Conservation (phyloP, 2,329 filamentous ascomycete species). For the Talaromyces sp. region DNA sequence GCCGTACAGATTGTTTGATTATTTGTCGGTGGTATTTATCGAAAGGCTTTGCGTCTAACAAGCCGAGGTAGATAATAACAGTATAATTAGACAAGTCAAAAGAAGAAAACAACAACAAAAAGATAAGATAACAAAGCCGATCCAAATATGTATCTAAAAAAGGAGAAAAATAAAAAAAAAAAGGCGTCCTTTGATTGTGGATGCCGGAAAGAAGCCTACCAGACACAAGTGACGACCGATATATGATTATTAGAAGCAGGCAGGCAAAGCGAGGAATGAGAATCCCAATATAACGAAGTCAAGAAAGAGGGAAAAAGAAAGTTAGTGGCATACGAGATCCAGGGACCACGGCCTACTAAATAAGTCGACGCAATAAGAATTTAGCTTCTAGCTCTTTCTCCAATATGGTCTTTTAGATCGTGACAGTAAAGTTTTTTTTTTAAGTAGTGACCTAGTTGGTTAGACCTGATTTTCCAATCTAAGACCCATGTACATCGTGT, state of each 20-base stretch:
- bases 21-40: background rate
- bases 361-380: conserved; percentile 2
- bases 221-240: background rate
- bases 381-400: background rate
- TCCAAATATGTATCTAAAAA: conserved; percentile 4
- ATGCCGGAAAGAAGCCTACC: background rate
- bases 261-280: background rate
- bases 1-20: background rate
- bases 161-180: background rate
- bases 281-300: conserved; percentile 5
- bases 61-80: background rate
- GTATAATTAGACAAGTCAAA: background rate
- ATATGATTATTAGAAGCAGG: background rate
- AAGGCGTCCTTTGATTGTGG: background rate
- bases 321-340: background rate
- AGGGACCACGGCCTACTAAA: conserved; percentile 9
- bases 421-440: conserved; percentile 1
- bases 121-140: background rate
- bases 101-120: background rate
- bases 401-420: conserved; percentile 1
- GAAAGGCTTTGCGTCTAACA: background rate
- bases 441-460: conserved; percentile 5
- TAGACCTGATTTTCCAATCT: background rate
- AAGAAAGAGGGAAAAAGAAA: background rate
- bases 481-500: background rate